A percentile compares a stretch with the other conserved stretches of the same genome.
Evolutionary conservation across 2,329 filamentous ascomycete genomes (phyloP).

Genomic region (Penicillium sp.): DNA sequence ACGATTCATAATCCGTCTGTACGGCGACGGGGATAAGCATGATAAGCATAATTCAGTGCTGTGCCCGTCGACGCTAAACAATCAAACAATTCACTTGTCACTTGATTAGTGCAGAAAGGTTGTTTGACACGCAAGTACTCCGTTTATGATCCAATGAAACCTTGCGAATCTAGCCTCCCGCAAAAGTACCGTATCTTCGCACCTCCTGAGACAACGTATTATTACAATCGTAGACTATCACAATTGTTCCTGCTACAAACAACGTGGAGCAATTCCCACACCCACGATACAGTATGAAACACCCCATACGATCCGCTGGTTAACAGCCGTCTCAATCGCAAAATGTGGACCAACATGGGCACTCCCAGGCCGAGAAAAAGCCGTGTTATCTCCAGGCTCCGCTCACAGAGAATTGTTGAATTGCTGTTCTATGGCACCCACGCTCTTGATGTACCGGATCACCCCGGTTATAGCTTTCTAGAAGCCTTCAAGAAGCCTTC

Average conservation of each 20-base stretch:
- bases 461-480: neutral
- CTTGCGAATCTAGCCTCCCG: neutral
- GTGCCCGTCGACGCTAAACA: neutral
- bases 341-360: neutral
- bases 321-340: slow-evolving; percentile 1
- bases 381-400: slow-evolving; percentile 21
- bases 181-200: neutral
- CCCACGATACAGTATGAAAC: neutral
- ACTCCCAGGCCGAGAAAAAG: slow-evolving; percentile 18
- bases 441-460: neutral
- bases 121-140: neutral
- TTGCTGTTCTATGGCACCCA: neutral
- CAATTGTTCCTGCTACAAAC: neutral
- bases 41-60: neutral
- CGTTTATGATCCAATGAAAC: neutral
- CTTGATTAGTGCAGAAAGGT: neutral
- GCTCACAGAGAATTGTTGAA: slow-evolving; percentile 1
- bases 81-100: neutral
- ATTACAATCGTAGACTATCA: neutral
- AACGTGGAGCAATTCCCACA: neutral
- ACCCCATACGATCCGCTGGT: slow-evolving; percentile 10
- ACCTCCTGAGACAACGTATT: neutral
- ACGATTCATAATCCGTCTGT: neutral
- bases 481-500: neutral
- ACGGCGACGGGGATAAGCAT: no score